These are phyloP conservation scores for Hymenoscyphus repandus DNA, from an alignment of 2,329 filamentous ascomycete genomes.

Conservation along the genomic window DNA sequence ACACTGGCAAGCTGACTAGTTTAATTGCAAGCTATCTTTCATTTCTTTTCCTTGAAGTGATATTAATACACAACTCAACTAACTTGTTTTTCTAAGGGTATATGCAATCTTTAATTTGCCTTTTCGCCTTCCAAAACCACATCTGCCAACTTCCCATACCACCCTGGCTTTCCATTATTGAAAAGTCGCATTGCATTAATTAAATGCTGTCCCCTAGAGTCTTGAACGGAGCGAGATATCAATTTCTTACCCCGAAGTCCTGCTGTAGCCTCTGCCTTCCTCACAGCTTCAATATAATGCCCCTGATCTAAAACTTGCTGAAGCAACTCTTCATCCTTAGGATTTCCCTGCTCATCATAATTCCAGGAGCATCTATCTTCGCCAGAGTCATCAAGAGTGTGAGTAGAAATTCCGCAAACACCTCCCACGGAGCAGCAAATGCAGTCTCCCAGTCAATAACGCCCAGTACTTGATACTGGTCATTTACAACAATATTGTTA, in stretches of 20 bases:
- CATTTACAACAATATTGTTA: constrained; percentile 31
- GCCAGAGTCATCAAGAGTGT: constrained; percentile 3
- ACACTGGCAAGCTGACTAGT: too few relatives aligned
- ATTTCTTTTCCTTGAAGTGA: too few relatives aligned
- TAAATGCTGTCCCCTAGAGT: neutral
- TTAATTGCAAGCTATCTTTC: too few relatives aligned
- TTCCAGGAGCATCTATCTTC: constrained; percentile 10
- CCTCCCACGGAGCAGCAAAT: constrained; percentile 7
- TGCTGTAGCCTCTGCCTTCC: neutral
- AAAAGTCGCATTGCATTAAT: neutral
- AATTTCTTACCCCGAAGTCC: neutral
- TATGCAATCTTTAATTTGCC: neutral
- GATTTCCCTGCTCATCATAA: constrained; percentile 5
- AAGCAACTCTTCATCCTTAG: constrained; percentile 3
- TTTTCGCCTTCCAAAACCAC: neutral
- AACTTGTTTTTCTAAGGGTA: too few relatives aligned
- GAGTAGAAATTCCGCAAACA: constrained; percentile 4
- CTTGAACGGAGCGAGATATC: neutral
- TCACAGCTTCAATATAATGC: neutral
- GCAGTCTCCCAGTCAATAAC: constrained; percentile 33
- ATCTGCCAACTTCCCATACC: neutral
- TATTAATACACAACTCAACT: too few relatives aligned
- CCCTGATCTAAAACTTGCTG: neutral
- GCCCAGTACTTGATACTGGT: constrained; percentile 23
- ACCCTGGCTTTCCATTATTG: neutral